Evolutionary conservation across 177 flowering plant species (phyloP).

Genomic region (Tripterygium wilfordii): DNA sequence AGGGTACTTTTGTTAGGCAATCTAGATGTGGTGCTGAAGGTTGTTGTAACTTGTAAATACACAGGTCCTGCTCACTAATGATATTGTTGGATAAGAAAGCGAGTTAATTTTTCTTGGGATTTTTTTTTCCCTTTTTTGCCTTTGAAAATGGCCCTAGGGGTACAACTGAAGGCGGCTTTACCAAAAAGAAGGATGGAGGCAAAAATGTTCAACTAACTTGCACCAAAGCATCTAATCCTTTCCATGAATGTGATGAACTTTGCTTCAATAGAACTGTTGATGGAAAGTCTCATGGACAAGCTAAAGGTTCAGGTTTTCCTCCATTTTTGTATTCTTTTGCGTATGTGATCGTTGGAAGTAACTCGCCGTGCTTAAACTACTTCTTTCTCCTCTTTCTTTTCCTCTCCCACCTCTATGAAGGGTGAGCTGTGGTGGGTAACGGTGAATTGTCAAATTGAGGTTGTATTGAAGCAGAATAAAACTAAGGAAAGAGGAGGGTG

Average conservation of each 20-base stretch:
- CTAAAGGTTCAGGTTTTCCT: slow-evolving; percentile 25
- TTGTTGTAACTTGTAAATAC: too few relatives aligned
- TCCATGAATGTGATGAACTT: slow-evolving; percentile 53
- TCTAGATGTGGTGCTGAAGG: too few relatives aligned
- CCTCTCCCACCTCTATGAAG: neutral
- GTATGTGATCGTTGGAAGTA: neutral
- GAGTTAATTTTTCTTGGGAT: neutral
- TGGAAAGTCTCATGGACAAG: slow-evolving; percentile 19
- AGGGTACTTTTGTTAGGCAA: too few relatives aligned
- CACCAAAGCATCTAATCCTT: slow-evolving; percentile 59
- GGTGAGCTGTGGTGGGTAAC: neutral
- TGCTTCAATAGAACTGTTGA: slow-evolving; percentile 43
- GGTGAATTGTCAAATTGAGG: too few relatives aligned
- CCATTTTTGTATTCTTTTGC: neutral
- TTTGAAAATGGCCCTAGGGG: slow-evolving; percentile 8
- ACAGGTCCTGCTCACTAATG: too few relatives aligned
- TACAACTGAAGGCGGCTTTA: slow-evolving; percentile 1
- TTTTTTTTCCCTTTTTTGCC: neutral
- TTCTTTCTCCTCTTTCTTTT: neutral
- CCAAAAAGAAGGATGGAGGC: slow-evolving; percentile 18
- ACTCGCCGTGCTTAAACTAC: neutral
- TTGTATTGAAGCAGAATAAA: too few relatives aligned
- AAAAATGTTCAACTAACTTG: slow-evolving; percentile 44
- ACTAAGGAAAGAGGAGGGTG: too few relatives aligned
- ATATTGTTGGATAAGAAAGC: too few relatives aligned